Evolutionary conservation across 805 yeast species (phyloP).

Genomic region (Cyberlindnera lachancei): DNA sequence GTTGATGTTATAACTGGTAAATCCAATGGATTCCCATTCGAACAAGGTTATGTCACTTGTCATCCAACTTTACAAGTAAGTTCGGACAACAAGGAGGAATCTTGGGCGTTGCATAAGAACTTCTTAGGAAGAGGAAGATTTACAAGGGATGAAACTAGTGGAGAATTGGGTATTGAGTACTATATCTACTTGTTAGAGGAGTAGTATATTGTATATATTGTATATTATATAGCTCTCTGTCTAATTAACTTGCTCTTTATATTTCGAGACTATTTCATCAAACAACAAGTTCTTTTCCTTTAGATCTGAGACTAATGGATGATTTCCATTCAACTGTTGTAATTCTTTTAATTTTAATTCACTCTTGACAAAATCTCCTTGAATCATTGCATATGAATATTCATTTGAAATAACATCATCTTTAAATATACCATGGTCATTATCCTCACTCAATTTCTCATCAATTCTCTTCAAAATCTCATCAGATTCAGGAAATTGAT

Average conservation of each 20-base stretch:
- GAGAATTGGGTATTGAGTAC: constrained; percentile 47
- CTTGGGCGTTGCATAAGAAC: constrained; percentile 44
- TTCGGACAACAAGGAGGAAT: constrained; percentile 33
- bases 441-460: constrained; percentile 33
- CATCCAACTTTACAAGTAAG: constrained; percentile 36
- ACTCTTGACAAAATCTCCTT: constrained; percentile 31
- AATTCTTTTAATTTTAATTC: constrained; percentile 40
- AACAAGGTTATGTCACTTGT: constrained; percentile 41
- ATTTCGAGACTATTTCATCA: constrained; percentile 61
- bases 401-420: constrained; percentile 59
- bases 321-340: constrained; percentile 41
- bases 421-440: too few relatives aligned
- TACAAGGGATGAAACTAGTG: constrained; percentile 38
- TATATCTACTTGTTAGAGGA: constrained; percentile 27
- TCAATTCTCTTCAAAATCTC: constrained; percentile 38
- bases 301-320: constrained; percentile 50
- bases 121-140: constrained; percentile 56
- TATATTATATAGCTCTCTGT: background rate
- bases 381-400: constrained; percentile 53
- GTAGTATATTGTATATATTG: background rate
- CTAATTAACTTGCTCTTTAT: constrained; percentile 23
- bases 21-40: constrained; percentile 27
- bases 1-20: constrained; percentile 29
- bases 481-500: constrained; percentile 76
- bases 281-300: constrained; percentile 57